phyloP scores from a whole-genome alignment of 139 green algal genomes.

The Pleodorina starrii region DNA sequence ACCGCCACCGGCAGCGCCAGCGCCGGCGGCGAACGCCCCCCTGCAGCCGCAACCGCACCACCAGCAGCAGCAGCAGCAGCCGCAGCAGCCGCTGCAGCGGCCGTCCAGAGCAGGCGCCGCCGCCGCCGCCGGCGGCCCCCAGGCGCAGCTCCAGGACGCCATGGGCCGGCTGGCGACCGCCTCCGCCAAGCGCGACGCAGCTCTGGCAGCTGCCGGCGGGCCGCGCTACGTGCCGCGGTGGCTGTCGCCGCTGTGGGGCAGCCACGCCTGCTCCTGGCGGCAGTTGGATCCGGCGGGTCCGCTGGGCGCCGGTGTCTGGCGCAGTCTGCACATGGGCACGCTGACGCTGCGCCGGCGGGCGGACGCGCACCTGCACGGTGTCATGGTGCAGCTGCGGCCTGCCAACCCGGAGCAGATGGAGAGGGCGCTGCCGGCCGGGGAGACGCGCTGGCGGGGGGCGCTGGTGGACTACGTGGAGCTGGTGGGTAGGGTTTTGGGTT shows the following conservation, averaged over 20 bases:
- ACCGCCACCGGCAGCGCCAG: not conserved
- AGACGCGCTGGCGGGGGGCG: slow-evolving; percentile 20
- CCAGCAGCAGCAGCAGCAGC: not conserved
- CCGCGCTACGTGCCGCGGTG: slow-evolving; percentile 15
- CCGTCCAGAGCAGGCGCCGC: not conserved
- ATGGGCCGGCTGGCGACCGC: not conserved
- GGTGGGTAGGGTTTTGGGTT: slow-evolving; percentile 1
- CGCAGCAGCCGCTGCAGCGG: not conserved
- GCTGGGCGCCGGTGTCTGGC: not conserved
- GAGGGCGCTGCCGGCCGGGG: slow-evolving; percentile 1
- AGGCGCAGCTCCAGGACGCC: not conserved
- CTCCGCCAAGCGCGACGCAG: not conserved
- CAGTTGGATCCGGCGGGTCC: slow-evolving; percentile 32
- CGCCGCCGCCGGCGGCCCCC: not conserved
- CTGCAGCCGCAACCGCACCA: slow-evolving; percentile 4
- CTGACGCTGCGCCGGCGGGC: slow-evolving; percentile 11
- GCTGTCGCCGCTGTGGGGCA: slow-evolving; percentile 29
- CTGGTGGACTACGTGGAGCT: slow-evolving; percentile 49
- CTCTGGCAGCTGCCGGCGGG: not conserved
- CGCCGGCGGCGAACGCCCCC: too few relatives aligned
- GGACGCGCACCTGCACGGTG: slow-evolving; percentile 32
- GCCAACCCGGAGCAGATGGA: not conserved
- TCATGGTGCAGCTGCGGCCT: slow-evolving; percentile 31
- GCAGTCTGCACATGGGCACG: not conserved
- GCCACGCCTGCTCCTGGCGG: not conserved